Evolutionary conservation across 2,329 filamentous ascomycete genomes (phyloP).

Genomic region (Macrophomina pseudophaseolina): DNA sequence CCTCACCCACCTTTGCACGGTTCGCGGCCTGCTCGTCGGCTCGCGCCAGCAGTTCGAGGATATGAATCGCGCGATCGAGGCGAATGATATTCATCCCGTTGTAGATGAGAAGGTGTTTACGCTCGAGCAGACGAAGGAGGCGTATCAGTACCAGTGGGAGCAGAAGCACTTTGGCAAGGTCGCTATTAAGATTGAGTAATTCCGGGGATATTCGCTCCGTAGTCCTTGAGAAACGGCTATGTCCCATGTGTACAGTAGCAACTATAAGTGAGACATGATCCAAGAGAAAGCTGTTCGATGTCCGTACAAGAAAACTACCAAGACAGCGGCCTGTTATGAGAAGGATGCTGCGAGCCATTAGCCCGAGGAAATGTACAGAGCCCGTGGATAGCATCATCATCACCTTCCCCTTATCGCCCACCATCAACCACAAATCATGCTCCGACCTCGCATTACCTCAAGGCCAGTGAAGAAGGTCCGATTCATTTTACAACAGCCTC

Average conservation of each 20-base stretch:
- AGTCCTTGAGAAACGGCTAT: too few relatives aligned
- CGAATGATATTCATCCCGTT: conserved; percentile 63
- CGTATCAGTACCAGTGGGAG: conserved; percentile 55
- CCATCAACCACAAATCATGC: too few relatives aligned
- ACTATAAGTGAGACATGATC: not conserved
- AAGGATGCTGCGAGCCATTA: too few relatives aligned
- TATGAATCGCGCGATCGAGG: conserved; percentile 64
- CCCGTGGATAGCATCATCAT: too few relatives aligned
- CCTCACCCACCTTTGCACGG: conserved; percentile 58
- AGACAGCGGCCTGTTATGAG: too few relatives aligned
- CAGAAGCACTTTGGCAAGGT: conserved; percentile 57
- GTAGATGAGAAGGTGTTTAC: conserved; percentile 63
- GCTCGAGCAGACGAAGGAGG: conserved; percentile 58
- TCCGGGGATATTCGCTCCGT: too few relatives aligned
- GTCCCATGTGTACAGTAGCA: not conserved
- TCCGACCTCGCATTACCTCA: too few relatives aligned
- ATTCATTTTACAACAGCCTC: too few relatives aligned
- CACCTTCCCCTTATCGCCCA: too few relatives aligned
- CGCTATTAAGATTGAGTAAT: conserved; percentile 44
- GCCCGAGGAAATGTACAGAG: too few relatives aligned
- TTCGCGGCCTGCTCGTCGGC: conserved; percentile 64
- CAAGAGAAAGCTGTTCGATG: not conserved
- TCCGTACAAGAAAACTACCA: too few relatives aligned
- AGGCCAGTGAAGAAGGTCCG: too few relatives aligned
- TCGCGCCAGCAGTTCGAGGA: conserved; percentile 62